These are phyloP conservation scores for Phialophora expanda DNA, from an alignment of 2,329 filamentous ascomycete species.

Conservation along the genomic window DNA sequence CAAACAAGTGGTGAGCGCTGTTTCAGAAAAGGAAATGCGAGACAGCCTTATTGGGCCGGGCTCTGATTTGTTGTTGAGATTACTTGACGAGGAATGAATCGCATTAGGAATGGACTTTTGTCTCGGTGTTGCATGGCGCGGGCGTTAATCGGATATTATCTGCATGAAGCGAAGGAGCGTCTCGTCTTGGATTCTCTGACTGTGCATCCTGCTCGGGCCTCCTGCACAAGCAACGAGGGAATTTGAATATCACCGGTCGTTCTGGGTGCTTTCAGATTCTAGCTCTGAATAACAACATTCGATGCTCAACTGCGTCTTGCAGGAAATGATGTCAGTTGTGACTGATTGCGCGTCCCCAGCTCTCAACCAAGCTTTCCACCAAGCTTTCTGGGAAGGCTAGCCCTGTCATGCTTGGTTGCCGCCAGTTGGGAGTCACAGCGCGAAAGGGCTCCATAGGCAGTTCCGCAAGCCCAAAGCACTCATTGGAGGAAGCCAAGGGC, in stretches of 20 bases:
- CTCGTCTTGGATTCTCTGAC: conserved; percentile 21
- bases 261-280: background rate
- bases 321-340: conserved; percentile 12
- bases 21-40: conserved; percentile 79
- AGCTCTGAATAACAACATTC: background rate
- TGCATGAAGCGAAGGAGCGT: conserved; percentile 26
- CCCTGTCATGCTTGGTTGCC: background rate
- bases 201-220: conserved; percentile 4
- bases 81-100: conserved; percentile 43
- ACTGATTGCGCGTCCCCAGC: conserved; percentile 14
- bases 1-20: conserved; percentile 76
- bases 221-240: background rate
- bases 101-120: conserved; percentile 13
- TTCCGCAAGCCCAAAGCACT: conserved; percentile 4
- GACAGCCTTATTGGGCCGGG: conserved; percentile 67
- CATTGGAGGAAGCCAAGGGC: conserved; percentile 13
- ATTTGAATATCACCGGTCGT: background rate
- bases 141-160: conserved; percentile 4
- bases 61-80: conserved; percentile 51
- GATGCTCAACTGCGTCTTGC: conserved; percentile 3
- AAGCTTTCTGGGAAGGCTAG: conserved; percentile 7
- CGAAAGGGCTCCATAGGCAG: background rate
- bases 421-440: background rate
- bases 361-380: conserved; percentile 9
- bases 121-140: conserved; percentile 26